These are phyloP conservation scores for Volvox africanus DNA, from an alignment of 139 green algal species.

Conservation along the genomic window DNA sequence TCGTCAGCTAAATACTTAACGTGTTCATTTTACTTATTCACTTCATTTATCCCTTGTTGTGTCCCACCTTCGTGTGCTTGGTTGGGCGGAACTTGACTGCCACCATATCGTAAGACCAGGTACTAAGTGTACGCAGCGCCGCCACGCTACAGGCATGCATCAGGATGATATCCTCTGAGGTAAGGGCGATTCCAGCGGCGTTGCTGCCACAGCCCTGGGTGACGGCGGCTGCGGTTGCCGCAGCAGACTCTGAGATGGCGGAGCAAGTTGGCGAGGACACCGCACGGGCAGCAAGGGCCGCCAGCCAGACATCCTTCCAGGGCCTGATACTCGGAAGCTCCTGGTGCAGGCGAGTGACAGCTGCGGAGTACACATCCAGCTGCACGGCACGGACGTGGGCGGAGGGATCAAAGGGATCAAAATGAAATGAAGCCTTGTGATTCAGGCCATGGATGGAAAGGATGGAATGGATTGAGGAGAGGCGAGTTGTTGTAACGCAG, in stretches of 20 bases:
- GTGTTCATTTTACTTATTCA: too few species aligned
- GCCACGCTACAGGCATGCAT: slow-evolving; percentile 6
- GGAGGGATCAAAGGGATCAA: too few species aligned
- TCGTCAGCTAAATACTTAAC: too few species aligned
- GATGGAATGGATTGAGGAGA: too few species aligned
- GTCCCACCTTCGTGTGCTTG: slow-evolving; percentile 26
- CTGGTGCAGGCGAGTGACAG: slow-evolving; percentile 9
- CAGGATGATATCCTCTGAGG: neutral
- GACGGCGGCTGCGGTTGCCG: neutral
- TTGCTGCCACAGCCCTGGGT: neutral
- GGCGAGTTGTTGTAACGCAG: too few species aligned
- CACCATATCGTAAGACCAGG: slow-evolving; percentile 30
- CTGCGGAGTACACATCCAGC: slow-evolving; percentile 5
- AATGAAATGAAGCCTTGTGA: too few species aligned
- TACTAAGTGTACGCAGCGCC: slow-evolving; percentile 1
- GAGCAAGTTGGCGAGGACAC: slow-evolving; percentile 15
- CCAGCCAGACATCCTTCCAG: slow-evolving; percentile 16
- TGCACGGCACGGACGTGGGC: neutral
- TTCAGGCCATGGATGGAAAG: too few species aligned
- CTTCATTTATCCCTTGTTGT: neutral
- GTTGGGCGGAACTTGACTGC: neutral
- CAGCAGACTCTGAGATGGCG: neutral
- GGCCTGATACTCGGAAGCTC: slow-evolving; percentile 12
- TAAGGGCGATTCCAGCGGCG: neutral
- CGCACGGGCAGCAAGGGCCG: neutral